Base-by-base conservation (phyloP, 2,329 filamentous ascomycete genomes). In the Myriangium duriaei region DNA sequence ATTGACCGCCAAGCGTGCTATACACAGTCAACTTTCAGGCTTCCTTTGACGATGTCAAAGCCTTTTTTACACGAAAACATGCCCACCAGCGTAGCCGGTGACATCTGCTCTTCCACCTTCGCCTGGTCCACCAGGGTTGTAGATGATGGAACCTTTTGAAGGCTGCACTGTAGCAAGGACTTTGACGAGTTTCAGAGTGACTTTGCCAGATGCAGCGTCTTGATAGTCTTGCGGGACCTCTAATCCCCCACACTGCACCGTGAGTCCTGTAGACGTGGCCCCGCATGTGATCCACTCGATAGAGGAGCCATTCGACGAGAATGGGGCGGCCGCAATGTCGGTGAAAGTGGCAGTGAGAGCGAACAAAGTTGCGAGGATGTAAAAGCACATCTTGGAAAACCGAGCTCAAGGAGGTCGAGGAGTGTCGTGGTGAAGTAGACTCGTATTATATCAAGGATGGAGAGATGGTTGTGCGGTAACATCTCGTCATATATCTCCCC, bases 121-220 rank as follows among this genome's bases (percentile, higher is more conserved):
- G n/a, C 33, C 21, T 3, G 33, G 33, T 2, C 33, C 33, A n/a
- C 33, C 33, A 26, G 26, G 26, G 15, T 35, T 35, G 19, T 24
- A 35, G 11, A 35, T 26, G 17, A 35, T 35, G 21, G 17, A 24
- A 2, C 33, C 33, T 10, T 35, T 35, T 6, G 33, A 18, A 6
- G 33, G 33, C 33, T 28, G 33, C 21, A 24, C 28, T 9, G 13
- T 13, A 13, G 33, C 33, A 3, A 21, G 33, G 13, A 35, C 26
- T 3, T 26, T 24, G 10, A 24, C 16, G 4, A 35, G 11, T 3
- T 18, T 21, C 7, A 35, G 21, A 2, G 17, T 18, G 4, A 63
- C 40, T 10, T 24, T 24, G 12, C 15, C 33, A 12, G 11, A n/a
- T 4, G 33, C 19, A n/a, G 33, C 4, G 12, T 18, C 16, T 3